Conservation (phyloP, 257 asterid species). For the Petrea volubilis region DNA sequence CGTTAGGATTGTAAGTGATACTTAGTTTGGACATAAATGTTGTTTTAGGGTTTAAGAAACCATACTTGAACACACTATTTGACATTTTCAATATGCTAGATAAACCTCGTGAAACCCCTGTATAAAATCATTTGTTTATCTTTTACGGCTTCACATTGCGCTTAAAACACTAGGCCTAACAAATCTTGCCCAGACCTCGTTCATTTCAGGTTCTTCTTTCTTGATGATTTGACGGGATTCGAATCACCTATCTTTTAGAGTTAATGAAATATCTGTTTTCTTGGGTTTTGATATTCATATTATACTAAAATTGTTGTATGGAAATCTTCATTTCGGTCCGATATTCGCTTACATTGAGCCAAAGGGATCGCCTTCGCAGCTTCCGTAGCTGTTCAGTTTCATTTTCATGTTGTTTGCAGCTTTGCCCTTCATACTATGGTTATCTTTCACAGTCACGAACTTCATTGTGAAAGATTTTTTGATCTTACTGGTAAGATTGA, state of each 20-base stretch:
- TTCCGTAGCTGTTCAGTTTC: slow-evolving; percentile 98
- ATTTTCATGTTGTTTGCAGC: slow-evolving; percentile 98
- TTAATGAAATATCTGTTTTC: slow-evolving; percentile 32
- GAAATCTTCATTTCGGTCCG: neutral
- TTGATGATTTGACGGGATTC: slow-evolving; percentile 92
- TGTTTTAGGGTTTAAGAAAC: neutral
- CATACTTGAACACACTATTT: neutral
- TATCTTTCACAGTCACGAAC: slow-evolving; percentile 78
- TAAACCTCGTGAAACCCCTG: neutral
- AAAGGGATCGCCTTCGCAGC: slow-evolving; percentile 57
- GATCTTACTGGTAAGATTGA: slow-evolving; percentile 68
- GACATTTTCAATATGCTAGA: neutral
- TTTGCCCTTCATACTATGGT: slow-evolving; percentile 69
- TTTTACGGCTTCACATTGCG: neutral
- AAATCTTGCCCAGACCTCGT: slow-evolving; percentile 6
- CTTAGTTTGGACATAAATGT: neutral
- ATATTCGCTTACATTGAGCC: neutral
- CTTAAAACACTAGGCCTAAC: neutral
- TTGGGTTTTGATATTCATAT: neutral
- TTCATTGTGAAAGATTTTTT: slow-evolving; percentile 70
- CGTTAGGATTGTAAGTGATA: slow-evolving; percentile 83
- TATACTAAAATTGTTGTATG: neutral
- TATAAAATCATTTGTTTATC: neutral
- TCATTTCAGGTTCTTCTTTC: slow-evolving; percentile 82
- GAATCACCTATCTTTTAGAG: slow-evolving; percentile 94